Evolutionary conservation across 2,329 filamentous ascomycete species (phyloP), one percentile per base, ranked within the genome.

Genomic region (Alternaria postmessia): DNA sequence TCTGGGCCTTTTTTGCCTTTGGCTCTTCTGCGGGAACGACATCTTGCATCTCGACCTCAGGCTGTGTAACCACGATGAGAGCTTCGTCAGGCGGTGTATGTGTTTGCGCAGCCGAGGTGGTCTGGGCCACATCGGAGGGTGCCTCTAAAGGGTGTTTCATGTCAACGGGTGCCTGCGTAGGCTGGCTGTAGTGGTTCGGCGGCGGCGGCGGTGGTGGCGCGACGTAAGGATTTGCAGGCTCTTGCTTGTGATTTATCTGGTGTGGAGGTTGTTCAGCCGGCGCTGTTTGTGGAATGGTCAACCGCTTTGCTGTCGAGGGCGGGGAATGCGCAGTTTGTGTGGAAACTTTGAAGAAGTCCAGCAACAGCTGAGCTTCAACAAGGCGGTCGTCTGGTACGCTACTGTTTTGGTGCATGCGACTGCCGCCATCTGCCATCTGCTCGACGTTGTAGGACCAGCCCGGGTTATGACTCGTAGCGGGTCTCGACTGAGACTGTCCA

Each of bases 381-480:
- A 81, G 65, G 46, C 75, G 73, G 59, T 74, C 65, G 30, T 58
- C 69, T 55, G 55, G 73, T 39, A 79, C 75, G 34, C 78, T 77
- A n/a, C 73, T 66, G 63, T 18, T 62, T 49, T 72, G 72, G 54
- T 73, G 71, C 65, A 76, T 70, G 70, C 72, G 72, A 61, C 63
- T 67, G 52, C 74, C 74, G 56, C 64, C 71, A 56, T 80, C 74
- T 18, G 68, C 67, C 72, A 75, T 75, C 58, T 79, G 73, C 69
- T 80, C 78, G 47, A 78, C 73, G 55, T 79, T 79, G 67, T 78
- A 76, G 36, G 75, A 72, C 73, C 72, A 78, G 64, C 71, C 68
- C 22, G 77, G 70, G 61, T 78, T 78, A 65, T 84, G 81, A 71
- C 82, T 84, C 38, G 82, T 84, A 46, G 79, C 79, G 16, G 82